Conservation (phyloP, 2,329 filamentous ascomycete species). For the Stylonectria norvegica region DNA sequence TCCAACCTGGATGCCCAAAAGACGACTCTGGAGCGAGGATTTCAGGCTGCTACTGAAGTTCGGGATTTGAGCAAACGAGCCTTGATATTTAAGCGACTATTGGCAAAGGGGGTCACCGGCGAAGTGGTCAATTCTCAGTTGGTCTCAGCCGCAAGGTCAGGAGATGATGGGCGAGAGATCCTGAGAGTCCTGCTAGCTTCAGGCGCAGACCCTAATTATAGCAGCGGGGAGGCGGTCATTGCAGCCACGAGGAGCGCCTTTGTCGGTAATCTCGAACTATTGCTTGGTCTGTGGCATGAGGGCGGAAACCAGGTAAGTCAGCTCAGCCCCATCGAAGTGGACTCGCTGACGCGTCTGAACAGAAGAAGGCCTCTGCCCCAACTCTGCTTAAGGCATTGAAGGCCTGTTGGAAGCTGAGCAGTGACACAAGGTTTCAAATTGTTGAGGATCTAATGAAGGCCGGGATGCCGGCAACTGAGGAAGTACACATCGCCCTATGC, state of each 20-base stretch:
- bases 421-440: conserved; percentile 46
- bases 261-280: conserved; percentile 47
- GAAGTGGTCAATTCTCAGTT: conserved; percentile 53
- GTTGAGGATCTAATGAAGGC: conserved; percentile 50
- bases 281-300: conserved; percentile 46
- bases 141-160: conserved; percentile 49
- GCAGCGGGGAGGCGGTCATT: conserved; percentile 53
- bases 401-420: conserved; percentile 49
- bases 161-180: conserved; percentile 46
- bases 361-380: conserved; percentile 45
- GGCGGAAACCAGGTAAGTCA: conserved; percentile 39
- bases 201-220: conserved; percentile 55
- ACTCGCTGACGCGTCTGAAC: conserved; percentile 15
- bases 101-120: conserved; percentile 48
- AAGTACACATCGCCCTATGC: conserved; percentile 49
- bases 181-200: conserved; percentile 49
- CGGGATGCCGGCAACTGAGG: conserved; percentile 45
- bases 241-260: conserved; percentile 52
- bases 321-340: conserved; percentile 1
- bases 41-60: conserved; percentile 54
- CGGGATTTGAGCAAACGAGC: conserved; percentile 47
- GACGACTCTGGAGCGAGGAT: conserved; percentile 46
- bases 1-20: conserved; percentile 38
- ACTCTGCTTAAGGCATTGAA: conserved; percentile 52
- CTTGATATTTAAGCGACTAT: conserved; percentile 48